Conservation (phyloP, 768 basidiomycete genomes). For the Russula sp. region DNA sequence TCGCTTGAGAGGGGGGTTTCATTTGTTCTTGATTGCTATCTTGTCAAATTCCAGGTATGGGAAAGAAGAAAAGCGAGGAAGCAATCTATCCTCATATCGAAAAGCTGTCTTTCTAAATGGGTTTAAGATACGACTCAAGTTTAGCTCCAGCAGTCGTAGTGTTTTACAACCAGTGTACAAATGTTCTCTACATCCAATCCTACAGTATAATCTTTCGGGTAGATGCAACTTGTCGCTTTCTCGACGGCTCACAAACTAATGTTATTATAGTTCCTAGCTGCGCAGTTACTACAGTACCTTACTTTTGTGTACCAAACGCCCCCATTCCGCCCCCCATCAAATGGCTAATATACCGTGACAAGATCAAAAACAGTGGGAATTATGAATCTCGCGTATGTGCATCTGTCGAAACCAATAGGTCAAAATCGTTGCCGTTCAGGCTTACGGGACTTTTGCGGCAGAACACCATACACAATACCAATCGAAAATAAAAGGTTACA, state of each 20-base stretch:
- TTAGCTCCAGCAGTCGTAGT: conserved; percentile 1
- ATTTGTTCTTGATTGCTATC: not conserved
- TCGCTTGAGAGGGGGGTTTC: not conserved
- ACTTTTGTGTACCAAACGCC: not conserved
- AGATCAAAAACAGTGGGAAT: not conserved
- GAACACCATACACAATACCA: no score
- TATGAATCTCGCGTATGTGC: not conserved
- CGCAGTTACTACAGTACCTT: not conserved
- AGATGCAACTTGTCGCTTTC: not conserved
- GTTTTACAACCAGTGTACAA: conserved; percentile 6
- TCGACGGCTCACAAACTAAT: not conserved
- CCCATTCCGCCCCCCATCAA: not conserved
- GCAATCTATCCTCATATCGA: not conserved
- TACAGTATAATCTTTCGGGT: not conserved
- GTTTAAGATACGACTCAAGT: not conserved
- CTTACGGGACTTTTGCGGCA: not conserved
- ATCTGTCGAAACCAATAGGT: not conserved
- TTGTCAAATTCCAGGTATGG: not conserved
- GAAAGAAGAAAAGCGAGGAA: not conserved
- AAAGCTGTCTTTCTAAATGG: not conserved
- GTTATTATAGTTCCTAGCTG: not conserved
- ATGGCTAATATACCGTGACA: not conserved
- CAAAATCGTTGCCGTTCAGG: not conserved
- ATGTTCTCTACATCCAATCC: not conserved
- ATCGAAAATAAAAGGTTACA: no score